A percentile compares a stretch with the other conserved stretches of the same genome.
Conservation (phyloP, 164 flowering plant genomes). For the Vitis riparia region DNA sequence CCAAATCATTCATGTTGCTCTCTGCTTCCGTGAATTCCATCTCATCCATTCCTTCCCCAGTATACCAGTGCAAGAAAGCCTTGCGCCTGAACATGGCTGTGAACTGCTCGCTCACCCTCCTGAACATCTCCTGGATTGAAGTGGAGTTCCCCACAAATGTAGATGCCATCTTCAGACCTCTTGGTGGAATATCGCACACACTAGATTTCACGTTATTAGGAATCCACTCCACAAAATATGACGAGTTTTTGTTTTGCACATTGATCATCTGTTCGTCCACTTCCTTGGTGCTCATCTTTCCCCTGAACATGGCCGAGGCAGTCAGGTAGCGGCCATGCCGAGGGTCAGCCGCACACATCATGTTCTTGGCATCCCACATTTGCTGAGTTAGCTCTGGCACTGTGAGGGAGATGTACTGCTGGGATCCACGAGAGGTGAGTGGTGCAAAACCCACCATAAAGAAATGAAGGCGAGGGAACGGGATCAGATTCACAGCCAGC, state of each 20-base stretch:
- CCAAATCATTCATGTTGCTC: slow-evolving; percentile 88
- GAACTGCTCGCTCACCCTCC: slow-evolving; percentile 90
- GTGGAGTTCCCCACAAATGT: slow-evolving; percentile 82
- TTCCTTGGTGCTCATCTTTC: slow-evolving; percentile 87
- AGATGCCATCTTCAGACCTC: slow-evolving; percentile 74
- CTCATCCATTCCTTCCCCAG: slow-evolving; percentile 88
- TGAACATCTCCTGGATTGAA: slow-evolving; percentile 82
- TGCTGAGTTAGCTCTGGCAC: slow-evolving; percentile 89
- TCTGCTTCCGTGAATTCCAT: slow-evolving; percentile 90
- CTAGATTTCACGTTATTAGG: slow-evolving; percentile 62
- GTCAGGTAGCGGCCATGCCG: slow-evolving; percentile 84
- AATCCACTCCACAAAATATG: slow-evolving; percentile 90
- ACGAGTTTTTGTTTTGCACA: slow-evolving; percentile 86
- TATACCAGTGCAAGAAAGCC: slow-evolving; percentile 87
- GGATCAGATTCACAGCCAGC: slow-evolving; percentile 80
- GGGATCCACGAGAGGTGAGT: slow-evolving; percentile 82
- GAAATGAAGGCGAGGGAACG: slow-evolving; percentile 90
- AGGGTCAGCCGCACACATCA: slow-evolving; percentile 90
- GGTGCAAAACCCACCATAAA: slow-evolving; percentile 93
- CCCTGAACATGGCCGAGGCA: slow-evolving; percentile 85
- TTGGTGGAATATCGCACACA: slow-evolving; percentile 56
- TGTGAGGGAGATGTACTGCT: slow-evolving; percentile 76
- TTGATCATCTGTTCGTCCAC: slow-evolving; percentile 86
- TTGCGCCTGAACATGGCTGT: slow-evolving; percentile 87
- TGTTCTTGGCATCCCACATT: slow-evolving; percentile 87